Evolutionary conservation across 83 land plant genomes (phyloP), one percentile per base, ranked within the genome.

Genomic region (Picea abies): DNA sequence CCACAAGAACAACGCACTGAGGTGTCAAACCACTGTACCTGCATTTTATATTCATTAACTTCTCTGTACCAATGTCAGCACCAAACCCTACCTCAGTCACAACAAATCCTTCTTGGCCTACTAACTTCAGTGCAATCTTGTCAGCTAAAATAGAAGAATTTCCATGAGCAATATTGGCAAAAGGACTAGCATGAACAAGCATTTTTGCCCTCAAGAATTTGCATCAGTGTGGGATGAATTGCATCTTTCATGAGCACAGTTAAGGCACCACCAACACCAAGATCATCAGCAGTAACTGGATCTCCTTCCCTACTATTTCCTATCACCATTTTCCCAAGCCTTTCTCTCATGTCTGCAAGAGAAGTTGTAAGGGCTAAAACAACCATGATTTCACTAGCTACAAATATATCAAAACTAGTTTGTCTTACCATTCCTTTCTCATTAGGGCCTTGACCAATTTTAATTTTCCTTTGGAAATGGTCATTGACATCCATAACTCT

Each of bases 381-480:
- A 39, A 98, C 99, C 99, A 97, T 96, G 62, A 97, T 97, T 73
- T 97, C 99, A 91, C 99, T 97, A 67, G 97, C 99, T 35, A 97
- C 99, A 10, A 98, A 87, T 64, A 97, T 96, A 67, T 97, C 99
- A 86, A 96, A 97, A 10, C 98, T 96, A 1, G 98, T 97, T 88
- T 97, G 98, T 66, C 99, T 89, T 32, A 87, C 87, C 99, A 97
- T 96, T 0, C 94, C 97, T 72, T 95, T 96, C 81, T 97, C 98
- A 61, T 96, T 97, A 15, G 98, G n/a, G 99, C 99, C 99, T 83
- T 96, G 97, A 2, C 99, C 98, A 60, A 96, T 73, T 11, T 93
- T 89, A 32, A 97, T 97, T 73, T 94, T 97, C 83, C 99, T 83
- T 35, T 0, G 35, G 35, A 35, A 35, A 35, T 2, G 0, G 35